Evolutionary conservation across 305 asterid genomes (phyloP).

Genomic region (Fraxinus angustifolia): DNA sequence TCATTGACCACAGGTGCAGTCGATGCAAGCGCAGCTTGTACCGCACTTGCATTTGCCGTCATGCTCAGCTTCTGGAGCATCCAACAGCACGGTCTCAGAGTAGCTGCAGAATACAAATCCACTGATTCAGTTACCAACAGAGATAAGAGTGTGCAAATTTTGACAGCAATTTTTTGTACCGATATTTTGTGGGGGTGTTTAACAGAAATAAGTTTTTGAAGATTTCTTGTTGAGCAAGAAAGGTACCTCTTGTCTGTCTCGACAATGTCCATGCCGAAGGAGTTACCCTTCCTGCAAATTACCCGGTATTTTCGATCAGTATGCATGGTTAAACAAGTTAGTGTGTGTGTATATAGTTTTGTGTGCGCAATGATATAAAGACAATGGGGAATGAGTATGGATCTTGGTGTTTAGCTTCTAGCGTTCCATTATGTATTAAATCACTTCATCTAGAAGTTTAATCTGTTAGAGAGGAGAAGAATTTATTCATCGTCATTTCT

Average conservation of each 20-base stretch:
- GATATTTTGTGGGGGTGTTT: background rate
- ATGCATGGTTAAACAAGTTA: background rate
- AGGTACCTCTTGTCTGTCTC: slow-evolving; percentile 51
- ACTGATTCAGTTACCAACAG: background rate
- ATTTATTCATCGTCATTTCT: background rate
- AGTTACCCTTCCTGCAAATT: slow-evolving; percentile 53
- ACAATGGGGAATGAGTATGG: background rate
- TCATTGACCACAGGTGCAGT: slow-evolving; percentile 61
- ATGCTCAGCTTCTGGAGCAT: slow-evolving; percentile 41
- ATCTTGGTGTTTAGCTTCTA: background rate
- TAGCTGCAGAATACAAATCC: slow-evolving; percentile 34
- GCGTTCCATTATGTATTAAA: background rate
- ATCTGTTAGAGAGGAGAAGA: background rate
- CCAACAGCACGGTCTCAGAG: slow-evolving; percentile 38
- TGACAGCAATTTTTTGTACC: background rate
- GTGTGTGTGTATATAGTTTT: background rate
- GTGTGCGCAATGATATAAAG: background rate
- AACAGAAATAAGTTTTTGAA: background rate
- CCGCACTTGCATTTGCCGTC: slow-evolving; percentile 74
- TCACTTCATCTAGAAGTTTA: background rate
- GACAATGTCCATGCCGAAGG: slow-evolving; percentile 40
- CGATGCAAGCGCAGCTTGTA: slow-evolving; percentile 50
- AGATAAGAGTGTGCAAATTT: background rate
- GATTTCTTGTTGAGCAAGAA: background rate
- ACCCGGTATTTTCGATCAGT: background rate